Conservation (phyloP, 345 rosid genomes). For the Murraya koenigii region DNA sequence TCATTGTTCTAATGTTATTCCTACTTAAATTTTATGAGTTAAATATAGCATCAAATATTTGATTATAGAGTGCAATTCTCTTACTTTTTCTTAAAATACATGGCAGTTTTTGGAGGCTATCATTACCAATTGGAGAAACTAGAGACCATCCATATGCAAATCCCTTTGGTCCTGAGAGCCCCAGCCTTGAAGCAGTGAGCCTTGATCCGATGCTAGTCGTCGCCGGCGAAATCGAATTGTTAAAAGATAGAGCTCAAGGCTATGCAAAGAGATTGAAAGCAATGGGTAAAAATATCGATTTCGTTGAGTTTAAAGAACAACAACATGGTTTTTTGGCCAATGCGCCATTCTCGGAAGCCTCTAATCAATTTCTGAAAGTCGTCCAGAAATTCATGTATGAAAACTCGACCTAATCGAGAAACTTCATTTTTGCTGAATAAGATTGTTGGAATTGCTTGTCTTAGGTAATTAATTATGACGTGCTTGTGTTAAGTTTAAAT, state of each 20-base stretch:
- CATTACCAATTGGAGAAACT: conserved; percentile 59
- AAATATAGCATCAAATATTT: background rate
- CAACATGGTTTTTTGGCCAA: conserved; percentile 71
- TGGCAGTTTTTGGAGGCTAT: conserved; percentile 81
- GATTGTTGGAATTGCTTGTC: background rate
- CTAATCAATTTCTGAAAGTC: conserved; percentile 34
- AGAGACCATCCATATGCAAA: conserved; percentile 78
- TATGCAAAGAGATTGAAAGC: conserved; percentile 53
- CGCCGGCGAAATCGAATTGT: conserved; percentile 56
- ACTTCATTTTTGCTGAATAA: background rate
- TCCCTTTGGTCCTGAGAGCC: conserved; percentile 72
- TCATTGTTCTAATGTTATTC: too few species aligned
- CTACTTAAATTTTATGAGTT: background rate
- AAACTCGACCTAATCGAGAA: conserved; percentile 13
- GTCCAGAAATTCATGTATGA: conserved; percentile 42
- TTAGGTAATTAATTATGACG: background rate
- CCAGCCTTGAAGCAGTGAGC: conserved; percentile 32
- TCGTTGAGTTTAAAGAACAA: conserved; percentile 53
- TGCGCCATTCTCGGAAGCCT: conserved; percentile 47
- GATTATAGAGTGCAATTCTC: background rate
- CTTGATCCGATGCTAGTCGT: conserved; percentile 67
- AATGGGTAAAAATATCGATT: conserved; percentile 55
- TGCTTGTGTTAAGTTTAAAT: background rate
- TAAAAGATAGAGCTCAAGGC: conserved; percentile 66
- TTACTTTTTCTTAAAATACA: background rate